These are phyloP conservation scores for Globisporangium alternatum DNA, from an alignment of 352 stramenopile species.

Conservation along the genomic window DNA sequence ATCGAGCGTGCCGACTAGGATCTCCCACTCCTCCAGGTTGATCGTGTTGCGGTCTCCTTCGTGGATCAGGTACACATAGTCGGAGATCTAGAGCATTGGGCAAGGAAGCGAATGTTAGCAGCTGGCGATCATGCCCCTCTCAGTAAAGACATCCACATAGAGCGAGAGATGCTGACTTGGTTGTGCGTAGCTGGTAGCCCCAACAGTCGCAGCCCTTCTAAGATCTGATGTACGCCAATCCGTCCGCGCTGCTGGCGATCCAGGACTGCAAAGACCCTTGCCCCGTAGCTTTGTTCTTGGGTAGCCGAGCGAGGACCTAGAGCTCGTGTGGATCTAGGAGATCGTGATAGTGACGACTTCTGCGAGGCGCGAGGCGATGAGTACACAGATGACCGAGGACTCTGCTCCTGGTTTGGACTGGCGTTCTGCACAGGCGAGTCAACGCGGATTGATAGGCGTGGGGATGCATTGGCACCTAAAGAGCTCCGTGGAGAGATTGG, in stretches of 20 bases:
- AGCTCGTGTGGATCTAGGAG: constrained; percentile 16
- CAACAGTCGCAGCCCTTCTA: constrained; percentile 51
- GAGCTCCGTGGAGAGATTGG: not conserved
- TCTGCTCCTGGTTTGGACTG: constrained; percentile 19
- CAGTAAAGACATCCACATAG: not conserved
- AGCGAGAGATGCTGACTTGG: constrained; percentile 30
- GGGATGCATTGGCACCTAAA: not conserved
- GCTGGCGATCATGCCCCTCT: not conserved
- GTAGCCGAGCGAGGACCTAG: constrained; percentile 5
- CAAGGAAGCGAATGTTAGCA: not conserved
- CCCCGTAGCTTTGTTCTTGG: constrained; percentile 32
- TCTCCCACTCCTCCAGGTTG: constrained; percentile 61
- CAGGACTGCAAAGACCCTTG: constrained; percentile 50
- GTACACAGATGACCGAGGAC: constrained; percentile 4
- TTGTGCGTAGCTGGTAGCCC: constrained; percentile 61
- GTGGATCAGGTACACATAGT: constrained; percentile 76
- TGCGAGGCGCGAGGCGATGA: constrained; percentile 13
- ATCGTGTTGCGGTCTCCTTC: constrained; percentile 54
- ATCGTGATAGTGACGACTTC: constrained; percentile 21
- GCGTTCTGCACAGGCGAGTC: constrained; percentile 1
- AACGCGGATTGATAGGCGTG: constrained; percentile 8
- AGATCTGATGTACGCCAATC: constrained; percentile 53
- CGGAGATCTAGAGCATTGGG: constrained; percentile 39
- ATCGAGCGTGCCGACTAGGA: constrained; percentile 61
- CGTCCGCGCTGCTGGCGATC: constrained; percentile 41